These are phyloP conservation scores for Rhizophagus prolifer DNA, from an alignment of 192 early-diverging fungal genomes.

Conservation along the genomic window DNA sequence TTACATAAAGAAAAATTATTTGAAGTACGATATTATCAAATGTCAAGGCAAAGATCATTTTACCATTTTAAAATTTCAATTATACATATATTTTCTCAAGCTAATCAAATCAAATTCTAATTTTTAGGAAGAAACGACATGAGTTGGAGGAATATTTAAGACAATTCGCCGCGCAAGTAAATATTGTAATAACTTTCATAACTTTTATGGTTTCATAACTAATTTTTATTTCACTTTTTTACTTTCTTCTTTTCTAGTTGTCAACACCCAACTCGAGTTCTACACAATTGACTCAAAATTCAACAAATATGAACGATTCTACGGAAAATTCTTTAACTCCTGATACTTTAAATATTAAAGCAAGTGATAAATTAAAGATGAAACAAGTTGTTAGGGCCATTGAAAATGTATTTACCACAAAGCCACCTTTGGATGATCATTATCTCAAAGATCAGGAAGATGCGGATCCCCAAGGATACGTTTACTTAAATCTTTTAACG, in stretches of 20 bases:
- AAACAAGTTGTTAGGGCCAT: conserved; percentile 1
- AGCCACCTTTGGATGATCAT: conserved; percentile 8
- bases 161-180: conserved; percentile 25
- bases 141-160: conserved; percentile 28
- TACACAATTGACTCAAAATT: background rate
- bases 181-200: background rate
- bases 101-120: background rate
- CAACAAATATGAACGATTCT: background rate
- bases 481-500: conserved; percentile 11
- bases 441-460: conserved; percentile 24
- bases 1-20: conserved; percentile 23
- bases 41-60: conserved; percentile 13
- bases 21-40: conserved; percentile 32
- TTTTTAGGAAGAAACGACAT: conserved; percentile 11
- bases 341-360: background rate
- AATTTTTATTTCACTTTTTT: background rate
- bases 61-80: background rate
- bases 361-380: conserved; percentile 20
- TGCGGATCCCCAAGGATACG: conserved; percentile 2
- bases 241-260: background rate
- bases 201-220: background rate
- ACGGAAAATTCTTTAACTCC: background rate
- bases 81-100: background rate
- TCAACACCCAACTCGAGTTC: conserved; percentile 2
- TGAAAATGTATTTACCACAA: conserved; percentile 3